Conservation (phyloP, 106 monocot genomes). For the Cymbidium sinense region DNA sequence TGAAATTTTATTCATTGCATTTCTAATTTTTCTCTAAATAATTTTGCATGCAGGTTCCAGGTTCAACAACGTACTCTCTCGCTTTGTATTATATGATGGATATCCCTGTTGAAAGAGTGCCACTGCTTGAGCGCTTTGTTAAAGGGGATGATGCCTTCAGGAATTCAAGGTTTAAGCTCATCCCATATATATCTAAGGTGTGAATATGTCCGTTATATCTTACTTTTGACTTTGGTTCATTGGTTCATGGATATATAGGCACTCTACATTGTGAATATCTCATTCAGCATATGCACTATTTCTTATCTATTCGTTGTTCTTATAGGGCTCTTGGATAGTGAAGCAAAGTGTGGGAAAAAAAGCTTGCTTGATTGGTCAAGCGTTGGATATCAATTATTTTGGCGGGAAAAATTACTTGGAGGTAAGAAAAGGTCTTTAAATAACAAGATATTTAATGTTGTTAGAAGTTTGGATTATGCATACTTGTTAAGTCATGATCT, state of each 20-base stretch:
- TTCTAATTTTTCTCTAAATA: neutral
- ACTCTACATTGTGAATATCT: neutral
- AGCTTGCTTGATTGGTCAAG: conserved; percentile 89
- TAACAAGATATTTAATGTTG: neutral
- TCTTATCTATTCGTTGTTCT: conserved; percentile 1
- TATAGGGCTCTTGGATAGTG: conserved; percentile 93
- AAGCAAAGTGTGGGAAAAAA: conserved; percentile 98
- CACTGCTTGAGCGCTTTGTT: conserved; percentile 69
- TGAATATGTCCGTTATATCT: neutral
- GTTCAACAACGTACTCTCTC: conserved; percentile 68
- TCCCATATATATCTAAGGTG: conserved; percentile 81
- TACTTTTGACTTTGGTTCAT: neutral
- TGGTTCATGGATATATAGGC: neutral
- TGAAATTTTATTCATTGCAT: neutral
- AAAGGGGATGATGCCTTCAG: conserved; percentile 79
- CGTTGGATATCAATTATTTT: conserved; percentile 79
- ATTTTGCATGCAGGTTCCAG: conserved; percentile 52
- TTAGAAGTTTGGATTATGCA: neutral
- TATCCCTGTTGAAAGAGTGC: conserved; percentile 55
- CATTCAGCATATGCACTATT: neutral
- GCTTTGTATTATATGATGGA: conserved; percentile 89
- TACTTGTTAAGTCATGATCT: neutral
- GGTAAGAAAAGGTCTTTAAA: conserved; percentile 25
- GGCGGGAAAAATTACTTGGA: conserved; percentile 80
- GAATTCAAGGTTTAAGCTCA: conserved; percentile 93